Percentiles rank a stretch among this genome's conserved stretches.
phyloP scores from a whole-genome alignment of 768 basidiomycete species.

The Lentinula raphanica region DNA sequence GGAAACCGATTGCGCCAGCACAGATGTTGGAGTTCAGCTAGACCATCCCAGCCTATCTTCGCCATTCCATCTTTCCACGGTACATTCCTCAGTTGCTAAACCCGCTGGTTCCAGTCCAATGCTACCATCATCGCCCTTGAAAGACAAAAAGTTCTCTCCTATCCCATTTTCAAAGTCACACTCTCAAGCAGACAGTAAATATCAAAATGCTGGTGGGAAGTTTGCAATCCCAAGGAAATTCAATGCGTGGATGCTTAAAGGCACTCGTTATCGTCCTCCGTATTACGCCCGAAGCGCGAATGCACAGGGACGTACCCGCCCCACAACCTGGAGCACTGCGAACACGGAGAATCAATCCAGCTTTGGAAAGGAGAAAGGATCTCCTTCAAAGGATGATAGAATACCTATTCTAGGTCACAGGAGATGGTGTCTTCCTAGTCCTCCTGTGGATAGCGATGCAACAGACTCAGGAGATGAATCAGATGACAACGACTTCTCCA shows the following conservation, averaged over 20 bases:
- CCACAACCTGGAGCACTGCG: neutral
- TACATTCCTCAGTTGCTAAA: neutral
- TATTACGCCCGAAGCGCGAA: neutral
- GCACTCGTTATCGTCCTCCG: slow-evolving; percentile 20
- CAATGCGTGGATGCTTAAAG: neutral
- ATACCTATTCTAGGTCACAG: neutral
- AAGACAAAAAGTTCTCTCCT: slow-evolving; percentile 52
- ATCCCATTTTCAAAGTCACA: slow-evolving; percentile 70
- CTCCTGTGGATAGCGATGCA: slow-evolving; percentile 47
- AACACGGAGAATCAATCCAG: neutral
- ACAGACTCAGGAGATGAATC: slow-evolving; percentile 14
- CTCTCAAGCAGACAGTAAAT: slow-evolving; percentile 65
- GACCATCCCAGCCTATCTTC: neutral
- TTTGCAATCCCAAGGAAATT: slow-evolving; percentile 35
- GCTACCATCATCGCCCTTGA: slow-evolving; percentile 14
- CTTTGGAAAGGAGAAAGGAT: neutral
- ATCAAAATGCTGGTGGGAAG: slow-evolving; percentile 52
- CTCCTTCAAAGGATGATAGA: neutral
- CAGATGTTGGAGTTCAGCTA: neutral
- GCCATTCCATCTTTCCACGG: neutral
- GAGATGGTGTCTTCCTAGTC: slow-evolving; percentile 40
- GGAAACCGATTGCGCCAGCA: neutral
- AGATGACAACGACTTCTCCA: neutral
- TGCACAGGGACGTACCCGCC: neutral
- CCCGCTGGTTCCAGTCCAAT: neutral